These are phyloP conservation scores for Penicillium sp. DNA, from an alignment of 2,329 filamentous ascomycete species.

Conservation along the genomic window DNA sequence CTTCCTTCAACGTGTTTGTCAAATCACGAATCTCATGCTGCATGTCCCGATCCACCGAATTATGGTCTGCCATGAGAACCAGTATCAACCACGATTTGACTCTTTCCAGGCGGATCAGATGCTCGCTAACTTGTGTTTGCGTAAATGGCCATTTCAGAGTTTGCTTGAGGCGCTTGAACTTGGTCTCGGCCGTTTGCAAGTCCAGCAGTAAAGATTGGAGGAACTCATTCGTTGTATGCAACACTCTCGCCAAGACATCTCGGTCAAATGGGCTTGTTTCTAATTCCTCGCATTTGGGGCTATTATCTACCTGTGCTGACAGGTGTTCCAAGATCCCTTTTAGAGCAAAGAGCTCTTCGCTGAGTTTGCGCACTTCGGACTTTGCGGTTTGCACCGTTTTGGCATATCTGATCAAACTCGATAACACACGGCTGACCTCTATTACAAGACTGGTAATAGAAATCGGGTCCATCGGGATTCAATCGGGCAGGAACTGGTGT, in stretches of 20 bases:
- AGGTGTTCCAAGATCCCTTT: constrained; percentile 16
- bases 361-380: constrained; percentile 14
- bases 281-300: neutral
- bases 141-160: constrained; percentile 17
- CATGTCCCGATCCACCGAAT: constrained; percentile 9
- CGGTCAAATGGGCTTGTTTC: constrained; percentile 7
- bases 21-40: constrained; percentile 12
- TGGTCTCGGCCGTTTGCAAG: constrained; percentile 11
- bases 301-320: constrained; percentile 1
- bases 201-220: constrained; percentile 9
- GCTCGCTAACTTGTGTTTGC: constrained; percentile 10
- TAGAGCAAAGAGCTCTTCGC: constrained; percentile 16
- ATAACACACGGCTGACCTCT: constrained; percentile 12
- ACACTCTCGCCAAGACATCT: constrained; percentile 9
- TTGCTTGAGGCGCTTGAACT: constrained; percentile 14
- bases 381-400: constrained; percentile 13
- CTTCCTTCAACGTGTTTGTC: constrained; percentile 11
- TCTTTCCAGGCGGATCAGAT: constrained; percentile 13
- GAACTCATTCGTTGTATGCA: constrained; percentile 12
- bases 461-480: constrained; percentile 12
- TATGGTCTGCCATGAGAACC: constrained; percentile 16
- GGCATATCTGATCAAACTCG: constrained; percentile 13
- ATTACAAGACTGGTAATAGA: constrained; percentile 14
- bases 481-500: neutral
- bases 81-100: constrained; percentile 20